A percentile compares a stretch with the other conserved stretches of the same genome.
Evolutionary conservation across 2,329 filamentous ascomycete species (phyloP).

Genomic region (Penicillium sp.): DNA sequence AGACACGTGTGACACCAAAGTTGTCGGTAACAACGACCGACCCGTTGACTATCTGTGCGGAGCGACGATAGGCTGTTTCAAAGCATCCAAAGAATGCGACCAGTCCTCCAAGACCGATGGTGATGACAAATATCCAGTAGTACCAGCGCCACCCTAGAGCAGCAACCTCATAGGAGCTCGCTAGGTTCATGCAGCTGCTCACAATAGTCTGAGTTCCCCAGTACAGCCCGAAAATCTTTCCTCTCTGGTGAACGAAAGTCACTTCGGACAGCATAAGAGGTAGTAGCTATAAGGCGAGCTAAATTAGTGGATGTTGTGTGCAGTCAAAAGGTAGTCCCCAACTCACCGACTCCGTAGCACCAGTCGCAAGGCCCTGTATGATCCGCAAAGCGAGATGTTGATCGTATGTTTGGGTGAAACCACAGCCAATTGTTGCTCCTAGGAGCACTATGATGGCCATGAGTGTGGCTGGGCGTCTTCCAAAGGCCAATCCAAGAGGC

Average conservation of each 20-base stretch:
- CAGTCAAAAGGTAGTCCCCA: background rate
- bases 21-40: conserved; percentile 41
- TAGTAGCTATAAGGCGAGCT: conserved; percentile 24
- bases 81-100: conserved; percentile 39
- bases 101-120: conserved; percentile 37
- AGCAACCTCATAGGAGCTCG: conserved; percentile 37
- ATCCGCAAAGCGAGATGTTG: conserved; percentile 41
- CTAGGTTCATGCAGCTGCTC: conserved; percentile 32
- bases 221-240: conserved; percentile 38
- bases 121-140: conserved; percentile 43
- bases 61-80: conserved; percentile 41
- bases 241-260: conserved; percentile 43
- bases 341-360: conserved; percentile 38
- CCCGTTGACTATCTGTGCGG: conserved; percentile 33
- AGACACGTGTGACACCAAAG: conserved; percentile 39
- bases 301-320: no score
- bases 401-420: conserved; percentile 32
- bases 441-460: conserved; percentile 34
- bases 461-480: conserved; percentile 36
- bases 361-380: conserved; percentile 39
- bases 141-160: conserved; percentile 44
- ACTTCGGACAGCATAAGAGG: conserved; percentile 43
- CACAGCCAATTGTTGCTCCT: conserved; percentile 35
- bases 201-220: conserved; percentile 42
- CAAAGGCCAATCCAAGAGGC: conserved; percentile 40